Evolutionary conservation across 179 eudicot genomes (phyloP).

Genomic region (Drosera spatulata): DNA sequence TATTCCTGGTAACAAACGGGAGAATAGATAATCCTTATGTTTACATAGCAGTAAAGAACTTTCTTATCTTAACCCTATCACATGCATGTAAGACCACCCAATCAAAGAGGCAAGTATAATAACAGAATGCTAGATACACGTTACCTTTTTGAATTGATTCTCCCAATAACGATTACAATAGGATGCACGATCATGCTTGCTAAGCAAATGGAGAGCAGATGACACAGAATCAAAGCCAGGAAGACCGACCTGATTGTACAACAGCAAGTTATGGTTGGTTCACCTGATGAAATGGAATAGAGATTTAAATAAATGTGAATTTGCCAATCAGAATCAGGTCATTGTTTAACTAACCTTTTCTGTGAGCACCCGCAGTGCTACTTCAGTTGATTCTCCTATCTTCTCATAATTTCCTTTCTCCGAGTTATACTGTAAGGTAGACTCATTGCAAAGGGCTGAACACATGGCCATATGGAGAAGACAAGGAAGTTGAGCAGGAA

Average conservation of each 20-base stretch:
- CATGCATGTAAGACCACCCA: neutral
- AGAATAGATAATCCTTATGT: neutral
- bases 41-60: neutral
- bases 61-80: neutral
- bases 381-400: slow-evolving; percentile 99
- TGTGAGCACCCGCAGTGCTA: slow-evolving; percentile 89
- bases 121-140: slow-evolving; percentile 3
- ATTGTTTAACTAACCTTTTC: slow-evolving; percentile 56
- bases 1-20: too few species aligned
- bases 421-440: slow-evolving; percentile 80
- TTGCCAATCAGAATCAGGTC: too few species aligned
- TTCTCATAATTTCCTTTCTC: slow-evolving; percentile 90
- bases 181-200: slow-evolving; percentile 94
- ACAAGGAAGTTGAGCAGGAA: slow-evolving; percentile 92
- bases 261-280: neutral
- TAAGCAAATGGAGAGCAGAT: slow-evolving; percentile 87
- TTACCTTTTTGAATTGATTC: slow-evolving; percentile 86
- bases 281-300: slow-evolving; percentile 1
- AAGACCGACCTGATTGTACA: slow-evolving; percentile 74
- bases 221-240: slow-evolving; percentile 99
- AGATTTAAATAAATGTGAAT: neutral
- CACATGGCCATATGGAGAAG: slow-evolving; percentile 98
- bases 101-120: neutral
- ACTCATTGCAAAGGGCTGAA: slow-evolving; percentile 98
- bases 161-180: slow-evolving; percentile 98